These are phyloP conservation scores for Leucosporidium yakuticum DNA, from an alignment of 768 basidiomycete species.

Conservation along the genomic window DNA sequence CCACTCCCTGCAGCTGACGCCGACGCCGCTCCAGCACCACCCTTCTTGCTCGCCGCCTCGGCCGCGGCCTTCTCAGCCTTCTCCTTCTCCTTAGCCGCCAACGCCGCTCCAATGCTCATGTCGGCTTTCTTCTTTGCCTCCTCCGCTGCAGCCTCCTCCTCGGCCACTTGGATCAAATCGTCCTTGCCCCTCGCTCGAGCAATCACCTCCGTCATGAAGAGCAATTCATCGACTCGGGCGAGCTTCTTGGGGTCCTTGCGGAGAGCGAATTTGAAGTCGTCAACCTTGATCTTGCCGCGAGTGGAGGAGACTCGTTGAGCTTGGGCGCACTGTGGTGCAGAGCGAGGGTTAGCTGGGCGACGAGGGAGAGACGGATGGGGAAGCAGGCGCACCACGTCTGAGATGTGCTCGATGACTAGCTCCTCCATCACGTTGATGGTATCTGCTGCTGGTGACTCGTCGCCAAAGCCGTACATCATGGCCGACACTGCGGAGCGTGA, in stretches of 20 bases:
- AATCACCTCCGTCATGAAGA: slow-evolving; percentile 92
- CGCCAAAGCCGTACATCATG: slow-evolving; percentile 73
- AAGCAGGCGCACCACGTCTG: slow-evolving; percentile 65
- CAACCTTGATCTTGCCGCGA: slow-evolving; percentile 51
- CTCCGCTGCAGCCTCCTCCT: slow-evolving; percentile 16
- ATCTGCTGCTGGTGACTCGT: slow-evolving; percentile 79
- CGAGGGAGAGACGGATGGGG: background rate
- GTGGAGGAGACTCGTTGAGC: slow-evolving; percentile 30
- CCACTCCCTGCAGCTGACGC: too few species aligned
- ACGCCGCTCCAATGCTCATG: background rate
- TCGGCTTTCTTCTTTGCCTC: background rate
- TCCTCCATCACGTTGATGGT: slow-evolving; percentile 90
- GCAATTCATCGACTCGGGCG: slow-evolving; percentile 80
- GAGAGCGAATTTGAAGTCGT: slow-evolving; percentile 73
- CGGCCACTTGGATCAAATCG: slow-evolving; percentile 20
- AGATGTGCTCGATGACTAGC: slow-evolving; percentile 81
- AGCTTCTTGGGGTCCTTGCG: slow-evolving; percentile 84
- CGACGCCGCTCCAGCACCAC: too few species aligned
- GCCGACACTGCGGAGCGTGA: slow-evolving; percentile 19
- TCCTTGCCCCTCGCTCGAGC: slow-evolving; percentile 58
- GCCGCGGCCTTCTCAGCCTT: background rate
- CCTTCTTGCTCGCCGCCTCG: background rate
- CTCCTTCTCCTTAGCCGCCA: background rate
- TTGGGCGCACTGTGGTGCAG: slow-evolving; percentile 34
- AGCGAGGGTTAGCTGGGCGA: background rate